Conservation (phyloP, 1,284 basidiomycete genomes). For the Ceratobasidium sp. region DNA sequence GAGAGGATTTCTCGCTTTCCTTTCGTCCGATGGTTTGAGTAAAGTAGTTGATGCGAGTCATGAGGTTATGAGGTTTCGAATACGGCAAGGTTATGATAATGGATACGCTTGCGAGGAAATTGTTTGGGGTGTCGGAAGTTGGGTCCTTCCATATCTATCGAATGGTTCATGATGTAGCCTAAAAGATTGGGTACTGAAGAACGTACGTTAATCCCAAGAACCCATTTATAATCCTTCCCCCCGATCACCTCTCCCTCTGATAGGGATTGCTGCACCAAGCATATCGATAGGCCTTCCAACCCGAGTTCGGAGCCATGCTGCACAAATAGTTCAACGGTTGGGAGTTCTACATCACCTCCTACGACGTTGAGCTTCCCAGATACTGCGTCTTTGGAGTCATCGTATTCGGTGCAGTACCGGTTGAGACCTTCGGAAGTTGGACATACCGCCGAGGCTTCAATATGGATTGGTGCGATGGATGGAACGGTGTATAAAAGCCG, state of each 20-base stretch:
- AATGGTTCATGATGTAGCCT: too few relatives aligned
- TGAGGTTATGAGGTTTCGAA: not conserved
- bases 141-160: constrained; percentile 15
- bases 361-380: constrained; percentile 7
- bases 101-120: not conserved
- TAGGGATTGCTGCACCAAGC: constrained; percentile 4
- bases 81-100: not conserved
- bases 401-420: not conserved
- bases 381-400: not conserved
- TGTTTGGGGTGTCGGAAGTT: not conserved
- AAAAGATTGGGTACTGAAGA: too few relatives aligned
- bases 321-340: not conserved
- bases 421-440: not conserved
- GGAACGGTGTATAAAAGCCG: constrained; percentile 12
- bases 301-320: constrained; percentile 18
- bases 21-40: not conserved
- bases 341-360: not conserved
- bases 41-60: constrained; percentile 3
- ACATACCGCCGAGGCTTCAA: constrained; percentile 9
- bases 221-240: constrained; percentile 6
- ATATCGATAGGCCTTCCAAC: constrained; percentile 2
- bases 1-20: too few relatives aligned
- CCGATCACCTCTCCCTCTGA: not conserved
- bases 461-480: constrained; percentile 1
- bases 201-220: constrained; percentile 7